These are phyloP conservation scores for Sclerotinia subarctica DNA, from an alignment of 2,329 filamentous ascomycete species.

Conservation along the genomic window DNA sequence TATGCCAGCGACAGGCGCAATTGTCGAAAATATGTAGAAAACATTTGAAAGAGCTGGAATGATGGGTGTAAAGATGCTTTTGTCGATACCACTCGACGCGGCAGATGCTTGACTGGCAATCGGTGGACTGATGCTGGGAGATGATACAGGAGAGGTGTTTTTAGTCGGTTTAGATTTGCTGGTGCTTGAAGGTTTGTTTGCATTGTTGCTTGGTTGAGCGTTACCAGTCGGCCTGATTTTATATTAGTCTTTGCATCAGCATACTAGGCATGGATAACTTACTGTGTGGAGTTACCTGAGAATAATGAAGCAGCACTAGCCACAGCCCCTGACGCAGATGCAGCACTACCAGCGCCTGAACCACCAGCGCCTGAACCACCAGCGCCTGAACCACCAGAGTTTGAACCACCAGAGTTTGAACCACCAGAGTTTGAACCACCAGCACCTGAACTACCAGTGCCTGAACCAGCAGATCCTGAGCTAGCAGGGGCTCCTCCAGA, in stretches of 20 bases:
- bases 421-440: background rate
- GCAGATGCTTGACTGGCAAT: conserved; percentile 19
- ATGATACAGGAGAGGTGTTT: conserved; percentile 11
- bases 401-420: background rate
- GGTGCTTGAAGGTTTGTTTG: conserved; percentile 3
- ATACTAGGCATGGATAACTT: background rate
- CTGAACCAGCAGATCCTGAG: background rate
- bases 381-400: background rate
- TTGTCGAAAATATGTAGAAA: conserved; percentile 6
- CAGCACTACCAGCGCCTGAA: background rate
- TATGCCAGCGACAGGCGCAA: conserved; percentile 7
- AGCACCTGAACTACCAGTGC: background rate
- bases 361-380: background rate
- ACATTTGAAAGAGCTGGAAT: conserved; percentile 12
- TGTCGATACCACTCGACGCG: conserved; percentile 16
- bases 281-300: conserved; percentile 12
- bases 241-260: background rate
- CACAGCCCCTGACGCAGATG: conserved; percentile 13
- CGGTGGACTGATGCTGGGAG: conserved; percentile 11
- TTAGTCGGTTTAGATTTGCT: conserved; percentile 12
- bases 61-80: conserved; percentile 5
- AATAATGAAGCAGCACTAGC: conserved; percentile 16
- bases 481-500: background rate
- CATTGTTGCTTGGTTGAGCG: conserved; percentile 9
- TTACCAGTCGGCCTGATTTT: conserved; percentile 4